Percentiles rank a stretch among this genome's conserved stretches.
Conservation (phyloP, 1,139 yeast genomes). For the Pichia kudriavzevii region DNA sequence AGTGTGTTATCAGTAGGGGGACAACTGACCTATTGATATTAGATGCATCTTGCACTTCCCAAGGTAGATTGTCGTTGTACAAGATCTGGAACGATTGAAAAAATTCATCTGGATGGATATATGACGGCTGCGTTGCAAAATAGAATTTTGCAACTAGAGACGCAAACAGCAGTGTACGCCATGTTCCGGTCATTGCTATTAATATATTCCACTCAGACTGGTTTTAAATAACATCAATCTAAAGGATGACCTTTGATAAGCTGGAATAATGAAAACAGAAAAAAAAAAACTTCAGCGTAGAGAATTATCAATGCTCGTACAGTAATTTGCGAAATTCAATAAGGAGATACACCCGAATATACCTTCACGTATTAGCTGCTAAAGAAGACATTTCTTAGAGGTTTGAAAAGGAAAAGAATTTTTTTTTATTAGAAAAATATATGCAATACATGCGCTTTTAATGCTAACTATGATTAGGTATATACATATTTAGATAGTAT, state of each 20-base stretch:
- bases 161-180: conserved; percentile 36
- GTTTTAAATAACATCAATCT: too few species aligned
- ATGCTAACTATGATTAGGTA: not conserved
- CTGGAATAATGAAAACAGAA: too few species aligned
- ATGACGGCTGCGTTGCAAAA: conserved; percentile 65
- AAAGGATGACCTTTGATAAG: too few species aligned
- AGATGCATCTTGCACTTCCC: conserved; percentile 62
- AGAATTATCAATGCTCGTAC: too few species aligned
- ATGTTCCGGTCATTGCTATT: conserved; percentile 30
- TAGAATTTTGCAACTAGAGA: conserved; percentile 30
- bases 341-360: too few species aligned
- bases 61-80: conserved; percentile 55
- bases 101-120: conserved; percentile 97
- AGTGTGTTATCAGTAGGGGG: conserved; percentile 62
- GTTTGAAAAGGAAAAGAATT: not conserved
- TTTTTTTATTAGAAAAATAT: not conserved
- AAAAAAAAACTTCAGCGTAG: too few species aligned
- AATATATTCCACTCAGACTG: too few species aligned
- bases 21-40: conserved; percentile 68
- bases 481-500: not conserved
- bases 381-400: too few species aligned
- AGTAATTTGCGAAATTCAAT: too few species aligned
- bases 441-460: not conserved
- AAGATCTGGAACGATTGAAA: conserved; percentile 81
- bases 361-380: too few species aligned